Evolutionary conservation across 768 basidiomycete genomes (phyloP).

Genomic region (Agaricus subrufescens): DNA sequence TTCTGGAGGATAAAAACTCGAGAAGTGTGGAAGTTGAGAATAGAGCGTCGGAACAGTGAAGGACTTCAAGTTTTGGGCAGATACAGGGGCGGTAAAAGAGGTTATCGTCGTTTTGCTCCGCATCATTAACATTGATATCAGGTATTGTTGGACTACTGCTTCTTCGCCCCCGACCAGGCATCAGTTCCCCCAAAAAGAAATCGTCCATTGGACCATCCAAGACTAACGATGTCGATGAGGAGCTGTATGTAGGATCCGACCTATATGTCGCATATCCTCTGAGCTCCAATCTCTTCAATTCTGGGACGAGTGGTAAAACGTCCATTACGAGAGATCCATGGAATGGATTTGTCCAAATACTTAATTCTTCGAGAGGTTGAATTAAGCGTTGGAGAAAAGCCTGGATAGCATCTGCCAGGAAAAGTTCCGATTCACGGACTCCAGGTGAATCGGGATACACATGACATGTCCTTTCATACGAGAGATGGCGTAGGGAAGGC

Average conservation of each 20-base stretch:
- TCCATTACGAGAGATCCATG: not conserved
- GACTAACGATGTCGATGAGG: not conserved
- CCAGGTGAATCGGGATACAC: not conserved
- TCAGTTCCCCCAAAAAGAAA: not conserved
- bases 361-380: not conserved
- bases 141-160: not conserved
- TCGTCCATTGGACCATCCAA: not conserved
- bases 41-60: not conserved
- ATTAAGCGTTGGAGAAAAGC: not conserved
- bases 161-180: not conserved
- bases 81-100: not conserved
- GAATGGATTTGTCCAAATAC: not conserved
- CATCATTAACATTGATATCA: not conserved
- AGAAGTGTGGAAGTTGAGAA: not conserved
- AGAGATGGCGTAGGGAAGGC: constrained; percentile 1
- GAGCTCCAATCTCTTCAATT: constrained; percentile 4
- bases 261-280: not conserved
- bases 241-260: not conserved
- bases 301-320: not conserved
- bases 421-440: not conserved
- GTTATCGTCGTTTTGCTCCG: not conserved
- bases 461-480: not conserved
- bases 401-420: not conserved
- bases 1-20: not conserved
- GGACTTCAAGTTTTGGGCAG: constrained; percentile 2